Evolutionary conservation across 2,329 filamentous ascomycete species (phyloP), one percentile per base, ranked within the genome.

Genomic region (Calonectria fujianensis): DNA sequence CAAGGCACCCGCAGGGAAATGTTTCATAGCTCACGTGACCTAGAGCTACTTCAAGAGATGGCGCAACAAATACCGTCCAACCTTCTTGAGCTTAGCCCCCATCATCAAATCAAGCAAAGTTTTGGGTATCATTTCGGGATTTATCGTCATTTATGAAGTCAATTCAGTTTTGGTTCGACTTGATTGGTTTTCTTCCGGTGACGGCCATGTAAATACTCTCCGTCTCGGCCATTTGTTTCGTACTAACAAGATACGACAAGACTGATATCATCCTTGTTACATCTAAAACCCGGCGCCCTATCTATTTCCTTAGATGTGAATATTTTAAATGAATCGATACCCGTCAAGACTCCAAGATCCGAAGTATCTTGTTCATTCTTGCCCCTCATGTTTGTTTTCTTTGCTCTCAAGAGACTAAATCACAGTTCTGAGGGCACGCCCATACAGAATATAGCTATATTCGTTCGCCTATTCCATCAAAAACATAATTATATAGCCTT

Each of bases 11-110:
- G 57, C 37, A 41, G 37, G 29, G 57, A 63, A 63, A 63, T 63
- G 57, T 63, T 63, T 63, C 57, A 39, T 29, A 5, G n/a, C 35
- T 63, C 57, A 63, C 57, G 57, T 63, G 57, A 63, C 16, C 57
- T 7, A 3, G 14, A 41, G 24, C n/a, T 63, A 39, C 57, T 63
- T 24, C 35, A 29, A 41, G 52, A 32, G 52, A 41, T 61, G 57
- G 35, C 35, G 24, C 57, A 10, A 48, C 57, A 63, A 39, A 29
- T 4, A 16, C 24, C 14, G 14, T 29, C 35, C 37, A 63, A 63
- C 57, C 24, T 41, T 63, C 24, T 63, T 63, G 14, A 63, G 32
- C 24, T 24, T 27, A 29, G 35, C 32, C 41, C 16, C 35, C 35
- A 41, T 63, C 14, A 41, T 63, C 35, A 20, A 29, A n/a, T 8